A percentile compares a stretch with the other conserved stretches of the same genome.
These are phyloP conservation scores for Arabidopsis suecica DNA, from an alignment of 345 rosid species.

Conservation along the genomic window DNA sequence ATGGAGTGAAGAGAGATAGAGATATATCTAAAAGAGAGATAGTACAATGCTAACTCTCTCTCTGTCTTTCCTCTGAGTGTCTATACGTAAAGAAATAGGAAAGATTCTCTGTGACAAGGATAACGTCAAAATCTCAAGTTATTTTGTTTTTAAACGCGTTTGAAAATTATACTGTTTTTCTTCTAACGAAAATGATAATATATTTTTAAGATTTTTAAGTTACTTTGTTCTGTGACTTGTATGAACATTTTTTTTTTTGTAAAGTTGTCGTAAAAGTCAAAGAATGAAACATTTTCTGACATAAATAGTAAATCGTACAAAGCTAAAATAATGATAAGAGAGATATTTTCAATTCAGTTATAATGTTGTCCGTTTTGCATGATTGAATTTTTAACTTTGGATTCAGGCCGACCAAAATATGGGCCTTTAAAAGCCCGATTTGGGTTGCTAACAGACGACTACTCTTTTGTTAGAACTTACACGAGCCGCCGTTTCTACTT, in stretches of 20 bases:
- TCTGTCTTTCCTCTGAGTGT: constrained; percentile 19
- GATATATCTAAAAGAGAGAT: constrained; percentile 2
- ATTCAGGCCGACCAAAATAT: constrained; percentile 1
- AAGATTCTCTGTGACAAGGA: constrained; percentile 44
- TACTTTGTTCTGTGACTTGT: not conserved
- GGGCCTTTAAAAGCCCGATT: constrained; percentile 30
- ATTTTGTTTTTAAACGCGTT: not conserved
- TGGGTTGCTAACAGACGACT: not conserved
- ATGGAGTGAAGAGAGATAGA: constrained; percentile 13
- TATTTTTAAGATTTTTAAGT: not conserved
- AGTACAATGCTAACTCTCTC: not conserved
- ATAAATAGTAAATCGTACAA: constrained; percentile 38
- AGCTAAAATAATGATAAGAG: constrained; percentile 22
- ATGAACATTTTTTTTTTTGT: not conserved
- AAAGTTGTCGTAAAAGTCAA: constrained; percentile 29
- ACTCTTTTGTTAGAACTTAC: no score
- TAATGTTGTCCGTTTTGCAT: constrained; percentile 33
- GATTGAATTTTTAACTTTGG: constrained; percentile 29
- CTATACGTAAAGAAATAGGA: constrained; percentile 32
- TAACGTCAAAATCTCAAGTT: constrained; percentile 36
- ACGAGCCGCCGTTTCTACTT: no score
- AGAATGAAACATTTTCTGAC: constrained; percentile 37
- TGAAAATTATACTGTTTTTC: not conserved
- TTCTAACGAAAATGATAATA: not conserved
- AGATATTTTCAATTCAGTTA: constrained; percentile 21